A percentile compares a stretch with the other conserved stretches of the same genome.
Conservation (phyloP, 1,139 yeast genomes). For the Spencermartinsiella ligniputridi region DNA sequence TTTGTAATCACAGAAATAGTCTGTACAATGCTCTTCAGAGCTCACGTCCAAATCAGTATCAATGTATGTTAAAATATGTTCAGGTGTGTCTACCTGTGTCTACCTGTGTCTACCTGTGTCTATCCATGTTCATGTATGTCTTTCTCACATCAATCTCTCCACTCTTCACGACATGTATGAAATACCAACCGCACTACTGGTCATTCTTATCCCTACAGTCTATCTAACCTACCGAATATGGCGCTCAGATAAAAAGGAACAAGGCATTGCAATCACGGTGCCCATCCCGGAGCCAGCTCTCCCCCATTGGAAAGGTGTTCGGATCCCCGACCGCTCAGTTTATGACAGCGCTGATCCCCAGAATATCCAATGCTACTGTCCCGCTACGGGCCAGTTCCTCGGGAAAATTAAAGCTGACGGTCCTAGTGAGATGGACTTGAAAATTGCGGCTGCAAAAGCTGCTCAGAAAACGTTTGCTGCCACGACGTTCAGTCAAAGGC, state of each 20-base stretch:
- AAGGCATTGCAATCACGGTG: background rate
- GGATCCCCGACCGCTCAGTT: conserved; percentile 59
- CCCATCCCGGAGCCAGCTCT: conserved; percentile 72
- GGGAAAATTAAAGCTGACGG: conserved; percentile 66
- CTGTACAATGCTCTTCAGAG: too few species aligned
- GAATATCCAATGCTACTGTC: conserved; percentile 80
- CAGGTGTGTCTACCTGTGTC: too few species aligned
- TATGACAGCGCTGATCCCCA: conserved; percentile 54
- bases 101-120: background rate
- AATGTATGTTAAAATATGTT: too few species aligned
- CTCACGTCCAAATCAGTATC: too few species aligned
- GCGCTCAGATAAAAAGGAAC: background rate
- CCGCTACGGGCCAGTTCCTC: conserved; percentile 88
- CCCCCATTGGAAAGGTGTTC: conserved; percentile 89
- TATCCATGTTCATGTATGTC: background rate
- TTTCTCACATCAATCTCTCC: background rate
- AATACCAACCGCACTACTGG: conserved; percentile 4
- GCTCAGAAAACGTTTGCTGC: conserved; percentile 29
- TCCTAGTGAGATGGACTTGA: conserved; percentile 62
- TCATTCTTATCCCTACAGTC: conserved; percentile 12
- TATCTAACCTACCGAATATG: conserved; percentile 8
- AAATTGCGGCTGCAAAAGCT: conserved; percentile 55
- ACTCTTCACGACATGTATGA: background rate
- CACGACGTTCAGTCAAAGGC: conserved; percentile 50
- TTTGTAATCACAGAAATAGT: too few species aligned